Evolutionary conservation across 805 yeast genomes (phyloP).

Genomic region (Nakazawaea siamensis): DNA sequence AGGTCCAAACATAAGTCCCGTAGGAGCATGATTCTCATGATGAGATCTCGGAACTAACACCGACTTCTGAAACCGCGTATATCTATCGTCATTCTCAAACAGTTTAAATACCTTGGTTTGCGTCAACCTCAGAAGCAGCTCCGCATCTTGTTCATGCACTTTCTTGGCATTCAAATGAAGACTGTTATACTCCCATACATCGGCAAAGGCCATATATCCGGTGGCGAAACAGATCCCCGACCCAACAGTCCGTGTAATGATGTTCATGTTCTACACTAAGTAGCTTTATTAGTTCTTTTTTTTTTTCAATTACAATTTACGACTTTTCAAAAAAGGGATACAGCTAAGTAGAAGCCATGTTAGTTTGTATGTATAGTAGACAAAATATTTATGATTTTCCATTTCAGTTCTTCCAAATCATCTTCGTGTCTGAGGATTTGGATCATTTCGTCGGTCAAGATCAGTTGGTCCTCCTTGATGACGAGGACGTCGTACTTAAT

Average conservation of each 20-base stretch:
- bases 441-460: slow-evolving; percentile 2
- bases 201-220: slow-evolving; percentile 5
- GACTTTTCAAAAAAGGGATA: too few species aligned
- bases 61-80: slow-evolving; percentile 19
- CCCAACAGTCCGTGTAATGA: neutral
- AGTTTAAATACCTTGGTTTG: neutral
- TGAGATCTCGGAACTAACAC: slow-evolving; percentile 51
- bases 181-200: slow-evolving; percentile 9
- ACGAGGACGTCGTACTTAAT: slow-evolving; percentile 3
- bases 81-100: neutral
- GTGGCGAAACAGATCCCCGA: slow-evolving; percentile 1
- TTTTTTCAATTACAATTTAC: too few species aligned
- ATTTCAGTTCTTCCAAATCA: slow-evolving; percentile 3
- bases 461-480: neutral
- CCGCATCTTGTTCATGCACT: slow-evolving; percentile 3
- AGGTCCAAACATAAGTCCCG: slow-evolving; percentile 65
- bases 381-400: too few species aligned
- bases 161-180: slow-evolving; percentile 7
- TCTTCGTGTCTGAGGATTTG: slow-evolving; percentile 1
- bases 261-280: slow-evolving; percentile 9
- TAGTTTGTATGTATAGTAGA: too few species aligned
- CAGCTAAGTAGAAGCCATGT: too few species aligned
- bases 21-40: slow-evolving; percentile 54
- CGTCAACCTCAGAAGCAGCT: neutral
- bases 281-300: too few species aligned